Evolutionary conservation across 306 rosid genomes (phyloP).

Genomic region (Quercus alba): DNA sequence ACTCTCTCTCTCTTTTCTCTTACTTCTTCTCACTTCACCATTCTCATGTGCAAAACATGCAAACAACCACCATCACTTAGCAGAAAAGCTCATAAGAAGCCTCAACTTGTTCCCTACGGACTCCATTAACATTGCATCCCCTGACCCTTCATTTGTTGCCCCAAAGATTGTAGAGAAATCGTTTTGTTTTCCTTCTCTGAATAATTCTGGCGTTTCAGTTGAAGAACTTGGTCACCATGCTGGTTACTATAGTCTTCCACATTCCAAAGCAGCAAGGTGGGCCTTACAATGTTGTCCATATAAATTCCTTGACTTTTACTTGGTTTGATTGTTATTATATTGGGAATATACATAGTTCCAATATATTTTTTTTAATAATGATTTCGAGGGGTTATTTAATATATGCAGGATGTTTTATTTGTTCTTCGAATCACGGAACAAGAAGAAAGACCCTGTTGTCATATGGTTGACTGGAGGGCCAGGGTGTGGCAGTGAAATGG

Average conservation of each 20-base stretch:
- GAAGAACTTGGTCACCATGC: conserved; percentile 87
- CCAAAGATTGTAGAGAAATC: conserved; percentile 58
- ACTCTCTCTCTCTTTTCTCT: conserved; percentile 22
- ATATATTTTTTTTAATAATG: no score
- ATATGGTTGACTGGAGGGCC: no score
- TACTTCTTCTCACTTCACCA: conserved; percentile 30
- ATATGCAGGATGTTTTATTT: no score
- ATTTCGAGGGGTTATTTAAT: no score
- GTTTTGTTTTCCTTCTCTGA: conserved; percentile 51
- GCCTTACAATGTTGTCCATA: background rate
- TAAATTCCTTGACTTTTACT: no score
- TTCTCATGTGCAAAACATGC: conserved; percentile 32
- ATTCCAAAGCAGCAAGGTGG: conserved; percentile 80
- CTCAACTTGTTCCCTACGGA: conserved; percentile 76
- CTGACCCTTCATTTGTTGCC: conserved; percentile 27
- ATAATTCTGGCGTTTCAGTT: conserved; percentile 42
- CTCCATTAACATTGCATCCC: conserved; percentile 38
- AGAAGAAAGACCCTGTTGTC: no score
- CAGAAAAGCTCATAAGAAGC: conserved; percentile 63
- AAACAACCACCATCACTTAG: conserved; percentile 17
- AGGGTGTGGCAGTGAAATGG: no score
- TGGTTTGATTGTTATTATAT: no score
- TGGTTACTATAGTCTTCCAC: conserved; percentile 76
- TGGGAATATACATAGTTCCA: no score
- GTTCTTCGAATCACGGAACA: no score